Evolutionary conservation across 768 basidiomycete genomes (phyloP), one percentile per base, ranked within the genome.

Genomic region (Termitomyces titanicus): DNA sequence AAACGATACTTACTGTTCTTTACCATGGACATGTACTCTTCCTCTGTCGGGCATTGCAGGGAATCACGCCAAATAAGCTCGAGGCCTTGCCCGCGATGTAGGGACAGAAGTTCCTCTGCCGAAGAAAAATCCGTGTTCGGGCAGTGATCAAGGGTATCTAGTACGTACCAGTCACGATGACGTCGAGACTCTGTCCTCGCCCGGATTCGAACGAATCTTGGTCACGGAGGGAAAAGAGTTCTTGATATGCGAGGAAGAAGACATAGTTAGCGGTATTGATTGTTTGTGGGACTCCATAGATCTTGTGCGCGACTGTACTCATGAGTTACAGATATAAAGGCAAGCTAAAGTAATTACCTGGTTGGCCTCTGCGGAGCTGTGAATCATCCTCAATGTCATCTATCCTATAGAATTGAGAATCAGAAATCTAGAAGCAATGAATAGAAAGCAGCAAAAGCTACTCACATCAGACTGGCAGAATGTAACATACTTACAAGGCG

Each of bases 211-310:
- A 43, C 8, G 63, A 51, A 1, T 67, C 56, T 22, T 57, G 65
- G 44, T 65, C 65, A 46, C 82, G 72, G 42, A 92, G 77, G 11
- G 76, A 74, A 59, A 88, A 84, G 1, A 98, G 79, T 60, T 96
- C 91, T 61, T 93, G 81, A 67, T 88, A 94, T 0, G 95, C 96
- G 40, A 93, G 81, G 65, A 98, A 99, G 67, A 96, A 98, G 27
- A 94, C 93, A 61, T 98, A 98, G 66, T 97, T 98, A 0, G 96
- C 96, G 0, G 89, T 86, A 68, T 99, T 99, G 73, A 99, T 94
- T 0, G 96, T 97, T 66, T 98, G 96, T 0, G 96, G 93, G 3
- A 97, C 74, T 1, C 96, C 96, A 63, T 96, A 99, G 61, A 99
- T 96, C 74, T 92, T 92, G 74, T 99, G 95, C 0, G 92, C 84